Percentiles rank a stretch among this genome's conserved stretches.
These are phyloP conservation scores for Neurospora sp. DNA, from an alignment of 495 filamentous ascomycete species.

Conservation along the genomic window DNA sequence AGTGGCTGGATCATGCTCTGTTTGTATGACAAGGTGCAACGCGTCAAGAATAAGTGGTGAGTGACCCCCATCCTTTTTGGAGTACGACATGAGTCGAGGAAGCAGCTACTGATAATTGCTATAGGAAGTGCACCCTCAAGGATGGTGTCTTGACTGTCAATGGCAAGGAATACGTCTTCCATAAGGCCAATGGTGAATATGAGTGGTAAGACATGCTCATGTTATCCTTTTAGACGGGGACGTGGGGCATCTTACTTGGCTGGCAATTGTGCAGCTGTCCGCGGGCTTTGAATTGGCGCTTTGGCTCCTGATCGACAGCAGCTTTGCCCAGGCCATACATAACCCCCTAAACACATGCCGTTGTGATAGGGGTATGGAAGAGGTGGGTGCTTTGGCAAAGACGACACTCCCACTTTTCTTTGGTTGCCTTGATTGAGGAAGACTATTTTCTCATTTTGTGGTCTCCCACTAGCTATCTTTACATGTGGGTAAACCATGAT, in stretches of 20 bases:
- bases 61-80: conserved; percentile 4
- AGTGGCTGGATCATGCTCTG: conserved; percentile 85
- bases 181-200: conserved; percentile 93
- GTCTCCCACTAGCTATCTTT: neutral
- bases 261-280: too few relatives aligned
- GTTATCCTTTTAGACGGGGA: too few relatives aligned
- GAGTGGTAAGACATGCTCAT: conserved; percentile 60
- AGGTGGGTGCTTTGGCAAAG: neutral
- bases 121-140: conserved; percentile 89
- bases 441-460: neutral
- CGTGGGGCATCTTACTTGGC: too few relatives aligned
- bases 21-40: conserved; percentile 98
- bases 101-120: neutral
- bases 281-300: too few relatives aligned
- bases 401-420: neutral
- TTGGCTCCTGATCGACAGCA: too few relatives aligned
- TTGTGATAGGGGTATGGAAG: too few relatives aligned
- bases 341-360: too few relatives aligned
- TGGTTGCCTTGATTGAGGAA: neutral
- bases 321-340: too few relatives aligned
- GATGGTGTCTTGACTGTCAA: conserved; percentile 89
- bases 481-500: neutral
- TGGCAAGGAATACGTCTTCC: conserved; percentile 93
- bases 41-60: conserved; percentile 98
- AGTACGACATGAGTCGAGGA: neutral